Evolutionary conservation across 2,329 filamentous ascomycete species (phyloP), one percentile per base, ranked within the genome.

Genomic region (Aquanectria penicillioides): DNA sequence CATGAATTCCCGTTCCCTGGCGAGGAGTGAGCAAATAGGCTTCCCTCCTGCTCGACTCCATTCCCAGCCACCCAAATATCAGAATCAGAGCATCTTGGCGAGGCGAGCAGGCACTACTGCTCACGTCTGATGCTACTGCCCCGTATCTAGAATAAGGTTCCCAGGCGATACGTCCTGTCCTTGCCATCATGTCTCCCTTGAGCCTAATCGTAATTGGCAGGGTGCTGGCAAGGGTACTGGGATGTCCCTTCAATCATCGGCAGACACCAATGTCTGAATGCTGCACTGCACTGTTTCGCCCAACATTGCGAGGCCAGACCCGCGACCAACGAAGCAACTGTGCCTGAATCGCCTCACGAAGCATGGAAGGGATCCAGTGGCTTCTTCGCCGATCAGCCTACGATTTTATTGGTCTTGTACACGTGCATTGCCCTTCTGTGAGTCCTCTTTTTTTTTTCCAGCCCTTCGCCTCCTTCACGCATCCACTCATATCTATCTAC

Each of bases 221-320:
- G 12, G 18, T 34, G 25, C 33, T 22, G 26, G 31, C 50, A 23
- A 36, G n/a, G 28, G 11, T 51, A 23, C 58, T 34, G 36, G 57
- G 57, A 44, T 60, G 40, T 48, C 41, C 52, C 53, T 28, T 61
- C 53, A 17, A 52, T 41, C 28, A 43, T 34, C 33, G 33, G 47
- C 38, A 38, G 46, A 31, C n/a, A n/a, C n/a, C n/a, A n/a, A n/a
- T n/a, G n/a, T n/a, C n/a, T n/a, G n/a, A n/a, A n/a, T n/a, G n/a
- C 57, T 48, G 25, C 18, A 38, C 31, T 50, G 36, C 36, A 15
- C 26, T 36, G 15, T 50, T 29, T 33, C 44, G 53, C 53, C 46
- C 31, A 51, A 51, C 53, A 31, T 40, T 36, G 31, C 29, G 33
- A 57, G 31, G 29, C 31, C 23, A 49, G 34, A 47, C 15, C 33